Evolutionary conservation across 2,329 filamentous ascomycete species (phyloP).

Genomic region (Verticillium alfalfae): DNA sequence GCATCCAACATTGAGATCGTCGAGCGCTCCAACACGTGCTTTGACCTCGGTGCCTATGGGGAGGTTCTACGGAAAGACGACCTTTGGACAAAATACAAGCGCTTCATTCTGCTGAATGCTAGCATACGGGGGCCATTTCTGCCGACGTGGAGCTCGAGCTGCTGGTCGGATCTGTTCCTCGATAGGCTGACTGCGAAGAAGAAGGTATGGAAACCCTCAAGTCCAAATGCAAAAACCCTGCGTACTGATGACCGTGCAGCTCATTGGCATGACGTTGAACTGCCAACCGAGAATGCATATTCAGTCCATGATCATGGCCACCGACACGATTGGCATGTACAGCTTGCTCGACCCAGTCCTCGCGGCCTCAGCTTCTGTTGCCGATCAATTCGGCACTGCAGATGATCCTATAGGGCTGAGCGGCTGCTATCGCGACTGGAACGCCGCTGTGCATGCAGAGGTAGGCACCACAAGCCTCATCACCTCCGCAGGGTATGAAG

Average conservation of each 20-base stretch:
- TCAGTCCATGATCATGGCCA: conserved; percentile 31
- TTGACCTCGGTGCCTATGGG: conserved; percentile 26
- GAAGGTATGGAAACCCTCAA: conserved; percentile 15
- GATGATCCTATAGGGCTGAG: conserved; percentile 19
- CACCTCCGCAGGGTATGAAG: conserved; percentile 21
- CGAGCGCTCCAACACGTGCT: conserved; percentile 24
- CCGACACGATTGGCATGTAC: conserved; percentile 28
- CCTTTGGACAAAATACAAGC: conserved; percentile 25
- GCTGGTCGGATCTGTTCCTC: conserved; percentile 29
- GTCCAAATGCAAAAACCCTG: neutral
- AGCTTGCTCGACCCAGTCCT: conserved; percentile 23
- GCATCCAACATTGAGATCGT: conserved; percentile 24
- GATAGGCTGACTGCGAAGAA: conserved; percentile 19
- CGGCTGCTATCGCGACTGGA: conserved; percentile 20
- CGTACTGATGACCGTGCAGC: conserved; percentile 12
- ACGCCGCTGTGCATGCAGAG: conserved; percentile 22
- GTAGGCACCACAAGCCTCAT: conserved; percentile 22
- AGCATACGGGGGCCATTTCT: conserved; percentile 29
- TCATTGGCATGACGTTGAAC: conserved; percentile 29
- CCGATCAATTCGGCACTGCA: conserved; percentile 16
- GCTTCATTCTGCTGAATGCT: conserved; percentile 29
- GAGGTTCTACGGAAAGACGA: conserved; percentile 23
- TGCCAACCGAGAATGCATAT: conserved; percentile 26
- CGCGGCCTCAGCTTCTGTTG: conserved; percentile 8
- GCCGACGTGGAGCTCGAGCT: conserved; percentile 24